Evolutionary conservation across 2,329 filamentous ascomycete genomes (phyloP).

Genomic region (Hymenoscyphus scutula): DNA sequence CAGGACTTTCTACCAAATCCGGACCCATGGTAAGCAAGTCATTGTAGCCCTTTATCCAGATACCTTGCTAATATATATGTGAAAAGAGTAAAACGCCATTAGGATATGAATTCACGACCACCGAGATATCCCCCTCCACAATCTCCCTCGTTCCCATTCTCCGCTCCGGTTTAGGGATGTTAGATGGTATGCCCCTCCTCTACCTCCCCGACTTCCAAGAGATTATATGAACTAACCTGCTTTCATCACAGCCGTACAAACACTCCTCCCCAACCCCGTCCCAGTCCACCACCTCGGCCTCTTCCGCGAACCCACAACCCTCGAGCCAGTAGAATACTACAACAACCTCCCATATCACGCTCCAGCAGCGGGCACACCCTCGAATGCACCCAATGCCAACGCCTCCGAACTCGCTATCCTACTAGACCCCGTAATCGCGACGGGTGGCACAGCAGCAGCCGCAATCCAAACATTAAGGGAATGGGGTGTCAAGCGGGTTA

Average conservation of each 20-base stretch:
- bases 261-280: conserved; percentile 74
- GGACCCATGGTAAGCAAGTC: conserved; percentile 56
- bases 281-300: conserved; percentile 92
- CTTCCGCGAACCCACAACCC: conserved; percentile 83
- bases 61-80: neutral
- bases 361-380: conserved; percentile 40
- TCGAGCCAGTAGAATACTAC: conserved; percentile 94
- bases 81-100: conserved; percentile 75
- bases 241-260: conserved; percentile 64
- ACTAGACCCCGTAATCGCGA: conserved; percentile 90
- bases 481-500: conserved; percentile 82
- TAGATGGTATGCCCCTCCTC: conserved; percentile 59
- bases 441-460: conserved; percentile 83
- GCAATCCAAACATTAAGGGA: conserved; percentile 86
- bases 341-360: conserved; percentile 86
- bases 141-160: conserved; percentile 89
- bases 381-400: conserved; percentile 39
- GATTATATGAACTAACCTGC: neutral
- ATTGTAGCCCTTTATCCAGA: neutral
- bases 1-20: conserved; percentile 54
- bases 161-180: conserved; percentile 88
- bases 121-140: conserved; percentile 55
- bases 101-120: conserved; percentile 70
- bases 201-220: neutral
- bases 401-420: conserved; percentile 70